These are phyloP conservation scores for Nicotiana otophora DNA, from an alignment of 257 asterid genomes.

Conservation along the genomic window DNA sequence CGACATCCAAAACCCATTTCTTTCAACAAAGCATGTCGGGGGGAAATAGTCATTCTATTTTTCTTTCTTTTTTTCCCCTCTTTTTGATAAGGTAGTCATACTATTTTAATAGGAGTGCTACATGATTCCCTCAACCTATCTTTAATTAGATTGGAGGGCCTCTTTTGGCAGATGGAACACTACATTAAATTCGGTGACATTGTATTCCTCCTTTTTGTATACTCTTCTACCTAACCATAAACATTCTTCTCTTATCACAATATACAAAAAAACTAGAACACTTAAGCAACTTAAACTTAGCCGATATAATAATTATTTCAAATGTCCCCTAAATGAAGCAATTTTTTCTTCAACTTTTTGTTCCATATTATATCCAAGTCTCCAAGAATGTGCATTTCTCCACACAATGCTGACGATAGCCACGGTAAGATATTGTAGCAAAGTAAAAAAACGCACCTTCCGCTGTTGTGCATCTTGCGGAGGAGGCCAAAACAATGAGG, in stretches of 20 bases:
- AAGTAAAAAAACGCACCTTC: conserved; percentile 44
- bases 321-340: not conserved
- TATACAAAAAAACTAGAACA: not conserved
- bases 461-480: conserved; percentile 79
- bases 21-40: not conserved
- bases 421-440: not conserved
- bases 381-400: not conserved
- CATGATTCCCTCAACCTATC: not conserved
- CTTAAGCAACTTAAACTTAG: not conserved
- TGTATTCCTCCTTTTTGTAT: not conserved
- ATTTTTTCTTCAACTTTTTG: not conserved
- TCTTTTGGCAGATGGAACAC: not conserved
- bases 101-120: not conserved
- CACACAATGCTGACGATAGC: not conserved
- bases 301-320: not conserved
- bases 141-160: not conserved
- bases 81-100: too few relatives aligned
- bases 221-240: not conserved
- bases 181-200: not conserved
- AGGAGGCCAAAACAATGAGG: conserved; percentile 93
- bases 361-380: not conserved
- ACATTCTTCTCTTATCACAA: not conserved
- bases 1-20: not conserved
- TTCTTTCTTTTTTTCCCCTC: not conserved
- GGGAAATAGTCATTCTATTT: not conserved